These are phyloP conservation scores for Porodaedalea pini DNA, from an alignment of 1,284 basidiomycete species.

Conservation along the genomic window DNA sequence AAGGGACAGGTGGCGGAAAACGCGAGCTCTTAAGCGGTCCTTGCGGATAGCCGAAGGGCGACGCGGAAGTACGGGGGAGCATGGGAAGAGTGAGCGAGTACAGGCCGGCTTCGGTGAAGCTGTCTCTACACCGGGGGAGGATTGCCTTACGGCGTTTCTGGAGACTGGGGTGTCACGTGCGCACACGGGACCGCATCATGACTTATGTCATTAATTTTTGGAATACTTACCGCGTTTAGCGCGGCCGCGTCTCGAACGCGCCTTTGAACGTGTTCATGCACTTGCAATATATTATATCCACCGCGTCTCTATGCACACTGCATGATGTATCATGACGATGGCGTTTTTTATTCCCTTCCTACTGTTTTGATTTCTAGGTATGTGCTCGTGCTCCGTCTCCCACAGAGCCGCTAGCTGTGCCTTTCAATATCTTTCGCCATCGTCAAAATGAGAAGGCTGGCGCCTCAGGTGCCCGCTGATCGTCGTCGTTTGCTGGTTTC, in stretches of 20 bases:
- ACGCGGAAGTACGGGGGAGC: slow-evolving; percentile 16
- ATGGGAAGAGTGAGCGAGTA: slow-evolving; percentile 4
- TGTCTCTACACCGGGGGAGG: slow-evolving; percentile 9
- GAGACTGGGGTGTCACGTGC: slow-evolving; percentile 6
- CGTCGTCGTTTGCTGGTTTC: slow-evolving; percentile 25
- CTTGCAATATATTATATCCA: background rate
- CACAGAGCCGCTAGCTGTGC: too few species aligned
- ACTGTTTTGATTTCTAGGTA: too few species aligned
- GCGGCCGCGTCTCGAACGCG: background rate
- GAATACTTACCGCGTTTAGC: slow-evolving; percentile 3
- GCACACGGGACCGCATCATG: background rate
- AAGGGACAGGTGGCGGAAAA: slow-evolving; percentile 17
- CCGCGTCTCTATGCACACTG: background rate
- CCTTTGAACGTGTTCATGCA: background rate
- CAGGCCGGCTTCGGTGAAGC: slow-evolving; percentile 9
- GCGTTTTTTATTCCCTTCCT: too few species aligned
- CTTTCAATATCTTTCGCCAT: too few species aligned
- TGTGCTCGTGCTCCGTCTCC: too few species aligned
- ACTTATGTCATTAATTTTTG: slow-evolving; percentile 12
- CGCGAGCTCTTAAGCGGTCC: slow-evolving; percentile 6
- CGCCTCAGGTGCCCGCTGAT: background rate
- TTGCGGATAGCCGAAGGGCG: slow-evolving; percentile 3
- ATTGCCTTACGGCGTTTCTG: background rate
- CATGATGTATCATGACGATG: background rate
- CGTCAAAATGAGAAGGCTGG: background rate